A percentile compares a stretch with the other conserved stretches of the same genome.
These are phyloP conservation scores for Ophiocordyceps camponoti-leonardi DNA, from an alignment of 2,329 filamentous ascomycete genomes.

Conservation along the genomic window DNA sequence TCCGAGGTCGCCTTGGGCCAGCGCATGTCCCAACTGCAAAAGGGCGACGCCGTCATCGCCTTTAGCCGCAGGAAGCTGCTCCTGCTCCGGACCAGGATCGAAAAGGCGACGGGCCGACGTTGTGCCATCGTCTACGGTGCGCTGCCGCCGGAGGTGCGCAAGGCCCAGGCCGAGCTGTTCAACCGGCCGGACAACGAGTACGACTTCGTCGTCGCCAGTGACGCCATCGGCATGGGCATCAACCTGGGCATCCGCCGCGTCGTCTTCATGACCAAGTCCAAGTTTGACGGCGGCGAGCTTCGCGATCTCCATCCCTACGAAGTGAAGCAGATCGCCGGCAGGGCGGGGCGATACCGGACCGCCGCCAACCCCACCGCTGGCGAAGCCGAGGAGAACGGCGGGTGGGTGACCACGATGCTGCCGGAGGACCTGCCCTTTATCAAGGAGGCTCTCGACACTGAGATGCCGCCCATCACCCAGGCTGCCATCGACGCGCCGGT, in stretches of 20 bases:
- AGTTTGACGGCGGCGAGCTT: constrained; percentile 45
- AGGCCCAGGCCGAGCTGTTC: constrained; percentile 80
- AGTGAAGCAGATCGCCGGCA: constrained; percentile 86
- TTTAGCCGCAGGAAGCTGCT: constrained; percentile 78
- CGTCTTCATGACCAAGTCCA: constrained; percentile 64
- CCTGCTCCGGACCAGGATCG: constrained; percentile 59
- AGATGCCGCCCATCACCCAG: constrained; percentile 47
- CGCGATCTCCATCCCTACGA: constrained; percentile 53
- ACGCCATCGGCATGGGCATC: constrained; percentile 93
- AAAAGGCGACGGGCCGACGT: constrained; percentile 55
- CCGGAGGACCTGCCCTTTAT: constrained; percentile 48
- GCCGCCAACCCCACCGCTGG: constrained; percentile 20
- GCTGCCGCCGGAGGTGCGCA: constrained; percentile 80
- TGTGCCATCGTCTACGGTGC: constrained; percentile 90
- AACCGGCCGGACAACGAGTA: constrained; percentile 94
- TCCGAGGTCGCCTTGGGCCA: constrained; percentile 45
- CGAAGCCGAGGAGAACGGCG: constrained; percentile 16
- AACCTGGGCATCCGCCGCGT: constrained; percentile 86
- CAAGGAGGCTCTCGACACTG: constrained; percentile 39
- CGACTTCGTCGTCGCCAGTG: constrained; percentile 82
- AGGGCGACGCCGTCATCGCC: constrained; percentile 79
- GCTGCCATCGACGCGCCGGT: constrained; percentile 64
- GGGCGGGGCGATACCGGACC: constrained; percentile 72
- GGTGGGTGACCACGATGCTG: constrained; percentile 67
- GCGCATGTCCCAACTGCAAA: constrained; percentile 50